phyloP scores from a whole-genome alignment of 139 green algal genomes.

The Picochlorum sp. region DNA sequence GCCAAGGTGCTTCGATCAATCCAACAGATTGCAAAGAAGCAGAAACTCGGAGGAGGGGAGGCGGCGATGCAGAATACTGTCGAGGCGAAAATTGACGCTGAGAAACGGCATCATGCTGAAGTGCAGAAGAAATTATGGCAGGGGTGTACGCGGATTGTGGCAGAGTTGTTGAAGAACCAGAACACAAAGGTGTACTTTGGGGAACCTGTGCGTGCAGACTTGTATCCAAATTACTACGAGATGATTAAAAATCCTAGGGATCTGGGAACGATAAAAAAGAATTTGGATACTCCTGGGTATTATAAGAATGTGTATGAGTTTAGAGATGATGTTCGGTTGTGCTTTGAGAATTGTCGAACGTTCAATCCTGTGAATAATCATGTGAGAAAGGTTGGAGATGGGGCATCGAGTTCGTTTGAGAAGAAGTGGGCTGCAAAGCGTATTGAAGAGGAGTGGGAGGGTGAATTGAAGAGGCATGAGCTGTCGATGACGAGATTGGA shows the following conservation, averaged over 20 bases:
- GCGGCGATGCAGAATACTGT: slow-evolving; percentile 3
- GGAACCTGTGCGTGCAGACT: slow-evolving; percentile 21
- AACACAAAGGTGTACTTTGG: slow-evolving; percentile 34
- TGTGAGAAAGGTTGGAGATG: slow-evolving; percentile 43
- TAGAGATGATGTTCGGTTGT: slow-evolving; percentile 41
- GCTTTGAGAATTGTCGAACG: slow-evolving; percentile 47
- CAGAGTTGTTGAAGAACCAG: slow-evolving; percentile 25
- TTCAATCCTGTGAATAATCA: slow-evolving; percentile 46
- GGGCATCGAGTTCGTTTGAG: slow-evolving; percentile 40
- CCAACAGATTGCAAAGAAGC: slow-evolving; percentile 34
- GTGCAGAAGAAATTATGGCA: slow-evolving; percentile 19
- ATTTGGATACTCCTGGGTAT: slow-evolving; percentile 5
- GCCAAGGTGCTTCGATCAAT: slow-evolving; percentile 32
- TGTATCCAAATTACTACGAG: slow-evolving; percentile 50
- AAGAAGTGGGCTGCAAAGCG: slow-evolving; percentile 35
- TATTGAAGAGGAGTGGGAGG: slow-evolving; percentile 40
- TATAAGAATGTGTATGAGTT: slow-evolving; percentile 46
- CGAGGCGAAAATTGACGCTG: slow-evolving; percentile 6
- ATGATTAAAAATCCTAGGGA: slow-evolving; percentile 73
- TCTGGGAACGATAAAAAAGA: slow-evolving; percentile 42
- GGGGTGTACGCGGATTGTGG: slow-evolving; percentile 23
- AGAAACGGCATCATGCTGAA: slow-evolving; percentile 20
- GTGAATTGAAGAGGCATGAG: slow-evolving; percentile 21
- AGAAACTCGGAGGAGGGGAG: slow-evolving; percentile 13
- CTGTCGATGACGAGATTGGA: slow-evolving; percentile 22